phyloP scores from a whole-genome alignment of 805 yeast species.

The Saturnispora silvae region DNA sequence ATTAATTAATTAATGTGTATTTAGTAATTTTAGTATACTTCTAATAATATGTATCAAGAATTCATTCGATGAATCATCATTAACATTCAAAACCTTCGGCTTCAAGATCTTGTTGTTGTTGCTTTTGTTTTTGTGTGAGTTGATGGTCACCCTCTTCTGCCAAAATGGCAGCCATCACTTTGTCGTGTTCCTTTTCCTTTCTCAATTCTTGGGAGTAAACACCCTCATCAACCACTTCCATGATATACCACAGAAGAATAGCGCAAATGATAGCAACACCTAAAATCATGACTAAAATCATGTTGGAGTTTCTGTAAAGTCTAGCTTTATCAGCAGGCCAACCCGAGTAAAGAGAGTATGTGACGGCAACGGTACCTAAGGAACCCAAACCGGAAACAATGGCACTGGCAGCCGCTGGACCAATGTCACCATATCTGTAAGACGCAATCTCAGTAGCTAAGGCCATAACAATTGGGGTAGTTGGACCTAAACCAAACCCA shows the following conservation, averaged over 20 bases:
- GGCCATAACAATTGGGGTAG: conserved; percentile 83
- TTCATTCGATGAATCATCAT: too few relatives aligned
- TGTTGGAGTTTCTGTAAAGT: conserved; percentile 58
- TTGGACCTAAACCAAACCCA: conserved; percentile 85
- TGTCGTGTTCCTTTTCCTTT: too few relatives aligned
- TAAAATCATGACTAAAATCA: conserved; percentile 72
- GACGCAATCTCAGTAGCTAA: conserved; percentile 70
- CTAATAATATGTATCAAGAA: too few relatives aligned
- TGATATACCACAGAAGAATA: conserved; percentile 16
- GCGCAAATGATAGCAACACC: conserved; percentile 61
- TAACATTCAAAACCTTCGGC: too few relatives aligned
- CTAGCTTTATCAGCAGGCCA: conserved; percentile 72
- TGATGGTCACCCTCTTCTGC: too few relatives aligned
- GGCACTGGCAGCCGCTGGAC: conserved; percentile 75
- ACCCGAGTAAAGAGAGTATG: conserved; percentile 77
- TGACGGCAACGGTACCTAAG: conserved; percentile 74
- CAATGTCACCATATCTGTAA: conserved; percentile 68
- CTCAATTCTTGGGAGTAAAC: too few relatives aligned
- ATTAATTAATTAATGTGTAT: too few relatives aligned
- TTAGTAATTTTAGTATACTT: too few relatives aligned
- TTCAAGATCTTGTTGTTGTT: too few relatives aligned
- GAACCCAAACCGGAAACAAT: conserved; percentile 80
- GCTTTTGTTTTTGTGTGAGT: too few relatives aligned
- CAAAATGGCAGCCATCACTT: too few relatives aligned
- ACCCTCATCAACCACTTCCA: conserved; percentile 15